Evolutionary conservation across 2,329 filamentous ascomycete genomes (phyloP), one percentile per base, ranked within the genome.

Genomic region (Pestalotiopsis sp.): DNA sequence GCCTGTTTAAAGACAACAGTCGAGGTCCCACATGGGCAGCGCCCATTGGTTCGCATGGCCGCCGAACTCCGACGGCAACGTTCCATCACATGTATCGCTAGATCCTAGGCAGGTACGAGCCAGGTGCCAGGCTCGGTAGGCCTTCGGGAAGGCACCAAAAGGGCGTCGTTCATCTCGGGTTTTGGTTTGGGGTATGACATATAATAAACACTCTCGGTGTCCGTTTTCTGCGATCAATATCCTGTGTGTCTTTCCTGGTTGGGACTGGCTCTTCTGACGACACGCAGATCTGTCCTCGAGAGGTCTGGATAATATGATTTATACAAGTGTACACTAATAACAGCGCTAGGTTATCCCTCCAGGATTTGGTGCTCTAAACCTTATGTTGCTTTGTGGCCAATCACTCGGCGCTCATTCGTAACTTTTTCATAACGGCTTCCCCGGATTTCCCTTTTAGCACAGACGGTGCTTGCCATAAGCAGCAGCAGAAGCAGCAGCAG

Each of bases 21-120:
- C 14, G 49, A 20, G 25, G 61, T 31, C 27, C 63, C 63, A 66
- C 63, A 41, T 17, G 14, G 7, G 36, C 63, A 45, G 41, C 25
- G 31, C 49, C 36, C 45, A 66, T 57, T 66, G 63, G 63, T 27
- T 38, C 2, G 20, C 13, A 11, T 4, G 11, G 17, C 63, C 63
- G 63, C 45, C 63, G 63, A 31, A 57, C 25, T 66, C 63, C 63
- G 63, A 17, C 63, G 63, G 63, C 4, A 12, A 20, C 13, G 3
- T 57, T 31, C 17, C 12, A 45, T 58, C 41, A 56, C 63, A 66
- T 58, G 49, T 65, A 39, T 36, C 31, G 7, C 13, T 6, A 61
- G 23, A 23, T 27, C 25, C 17, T 31, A 27, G 17, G 23, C 17
- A 61, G n/a, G 14, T 52, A 52, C 45, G 13, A 52, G 45, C 20